These are phyloP conservation scores for Sporothrix protearum DNA, from an alignment of 2,329 filamentous ascomycete genomes.

Conservation along the genomic window DNA sequence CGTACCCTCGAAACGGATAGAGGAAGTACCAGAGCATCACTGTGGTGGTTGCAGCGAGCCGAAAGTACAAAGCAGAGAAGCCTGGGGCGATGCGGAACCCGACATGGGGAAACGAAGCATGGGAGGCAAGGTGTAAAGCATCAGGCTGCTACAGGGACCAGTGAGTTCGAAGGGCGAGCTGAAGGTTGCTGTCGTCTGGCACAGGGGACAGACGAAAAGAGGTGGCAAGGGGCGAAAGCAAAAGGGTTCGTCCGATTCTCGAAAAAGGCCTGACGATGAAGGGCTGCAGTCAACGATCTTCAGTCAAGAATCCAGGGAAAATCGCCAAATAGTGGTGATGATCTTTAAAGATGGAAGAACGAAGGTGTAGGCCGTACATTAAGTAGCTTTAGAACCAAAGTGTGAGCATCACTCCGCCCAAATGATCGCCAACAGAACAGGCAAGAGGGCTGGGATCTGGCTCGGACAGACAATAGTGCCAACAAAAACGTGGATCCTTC, in stretches of 20 bases:
- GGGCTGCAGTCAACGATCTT: not conserved
- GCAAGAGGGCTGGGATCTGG: not conserved
- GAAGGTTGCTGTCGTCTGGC: not conserved
- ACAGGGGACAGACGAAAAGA: not conserved
- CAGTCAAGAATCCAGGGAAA: not conserved
- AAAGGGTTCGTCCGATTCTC: not conserved
- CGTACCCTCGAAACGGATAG: conserved; percentile 73
- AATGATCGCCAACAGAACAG: conserved; percentile 4
- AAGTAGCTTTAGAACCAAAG: not conserved
- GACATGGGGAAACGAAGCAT: conserved; percentile 3
- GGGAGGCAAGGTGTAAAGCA: not conserved
- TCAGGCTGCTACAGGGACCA: not conserved
- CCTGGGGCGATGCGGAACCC: not conserved
- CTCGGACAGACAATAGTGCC: not conserved
- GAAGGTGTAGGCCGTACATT: not conserved
- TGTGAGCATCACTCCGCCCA: conserved; percentile 2
- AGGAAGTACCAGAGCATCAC: conserved; percentile 73
- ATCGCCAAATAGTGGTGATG: not conserved
- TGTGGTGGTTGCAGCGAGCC: conserved; percentile 8
- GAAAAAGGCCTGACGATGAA: not conserved
- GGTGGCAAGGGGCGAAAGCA: too few relatives aligned
- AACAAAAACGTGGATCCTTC: not conserved
- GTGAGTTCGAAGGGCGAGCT: not conserved
- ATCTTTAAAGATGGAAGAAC: not conserved
- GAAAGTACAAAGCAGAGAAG: not conserved